Evolutionary conservation across 805 yeast genomes (phyloP).

Genomic region (Jamesozyma hellenica): DNA sequence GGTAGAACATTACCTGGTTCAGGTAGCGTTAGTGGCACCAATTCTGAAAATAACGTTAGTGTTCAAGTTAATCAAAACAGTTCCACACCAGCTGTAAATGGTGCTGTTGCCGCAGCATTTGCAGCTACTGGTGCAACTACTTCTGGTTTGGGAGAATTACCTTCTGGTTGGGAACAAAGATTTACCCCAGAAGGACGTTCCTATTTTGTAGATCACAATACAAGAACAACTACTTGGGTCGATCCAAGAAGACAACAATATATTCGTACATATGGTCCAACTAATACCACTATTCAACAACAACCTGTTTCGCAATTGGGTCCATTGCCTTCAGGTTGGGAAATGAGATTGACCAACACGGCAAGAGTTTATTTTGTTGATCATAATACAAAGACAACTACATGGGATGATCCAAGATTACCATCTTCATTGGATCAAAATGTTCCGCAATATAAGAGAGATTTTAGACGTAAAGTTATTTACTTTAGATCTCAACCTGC

Average conservation of each 20-base stretch:
- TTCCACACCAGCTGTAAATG: slow-evolving; percentile 35
- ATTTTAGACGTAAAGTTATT: slow-evolving; percentile 92
- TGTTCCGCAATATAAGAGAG: slow-evolving; percentile 98
- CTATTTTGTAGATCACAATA: slow-evolving; percentile 95
- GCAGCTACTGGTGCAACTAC: slow-evolving; percentile 76
- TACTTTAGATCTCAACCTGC: slow-evolving; percentile 99
- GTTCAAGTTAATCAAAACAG: slow-evolving; percentile 42
- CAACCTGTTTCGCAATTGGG: slow-evolving; percentile 97
- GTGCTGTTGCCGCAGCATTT: slow-evolving; percentile 55
- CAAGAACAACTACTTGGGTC: slow-evolving; percentile 99
- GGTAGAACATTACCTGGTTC: slow-evolving; percentile 79
- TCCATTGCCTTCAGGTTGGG: slow-evolving; percentile 98
- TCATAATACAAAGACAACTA: slow-evolving; percentile 97
- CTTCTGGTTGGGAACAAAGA: slow-evolving; percentile 98
- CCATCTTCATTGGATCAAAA: slow-evolving; percentile 96
- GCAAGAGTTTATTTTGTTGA: slow-evolving; percentile 98
- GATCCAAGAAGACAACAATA: slow-evolving; percentile 99
- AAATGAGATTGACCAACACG: slow-evolving; percentile 97
- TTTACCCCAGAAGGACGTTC: slow-evolving; percentile 97
- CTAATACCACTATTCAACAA: slow-evolving; percentile 82
- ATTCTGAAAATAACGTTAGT: slow-evolving; percentile 15
- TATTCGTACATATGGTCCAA: slow-evolving; percentile 86
- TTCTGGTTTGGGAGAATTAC: slow-evolving; percentile 91
- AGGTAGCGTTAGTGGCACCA: slow-evolving; percentile 17
- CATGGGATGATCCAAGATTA: slow-evolving; percentile 99